Base-by-base conservation (phyloP, 495 filamentous ascomycete genomes). In the Astrothelium macrocarpum region DNA sequence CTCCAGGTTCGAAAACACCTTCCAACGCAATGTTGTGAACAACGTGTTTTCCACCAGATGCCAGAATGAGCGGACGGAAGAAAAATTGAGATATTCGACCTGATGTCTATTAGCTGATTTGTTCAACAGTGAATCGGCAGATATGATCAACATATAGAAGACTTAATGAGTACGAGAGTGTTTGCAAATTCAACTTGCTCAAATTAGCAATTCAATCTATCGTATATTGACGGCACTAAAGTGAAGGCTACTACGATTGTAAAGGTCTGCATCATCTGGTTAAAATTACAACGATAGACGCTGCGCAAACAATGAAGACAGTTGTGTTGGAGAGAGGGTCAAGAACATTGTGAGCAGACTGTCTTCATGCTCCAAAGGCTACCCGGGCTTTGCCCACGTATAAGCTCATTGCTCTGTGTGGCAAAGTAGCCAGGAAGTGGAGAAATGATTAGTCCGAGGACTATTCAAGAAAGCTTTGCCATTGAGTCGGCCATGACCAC, bases 401-500 rank as follows among this genome's bases (percentile, higher is more conserved):
- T 5, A 20, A 16, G 12, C 0, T 56, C 25, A 29, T 32, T 56
- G 11, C 25, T 56, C 25, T 26, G 0, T 29, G 49, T 10, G 20
- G 49, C 25, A 29, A 56, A 25, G 20, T 29, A 29, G 25, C 25
- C 10, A 10, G 25, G 9, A 2, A 56, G 20, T 56, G 23, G 9
- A 10, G 62, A 31, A 53, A n/a, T 26, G 5, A 63, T n/a, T 31
- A 36, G 62, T 34, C 59, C 36, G 18, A 43, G 32, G 29, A 56
- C 31, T 26, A 63, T 36, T 46, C 2, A 63, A 20, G 28, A 32
- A 34, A 63, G 46, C 18, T 53, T 31, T 34, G 59, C 45, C 1
- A 42, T 20, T 20, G 62, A 63, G 45, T 63, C 62, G 0, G 45
- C 45, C 16, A 63, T 29, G 5, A 63, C 53, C 18, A 63, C 29